Percentiles rank a stretch among this genome's conserved stretches.
phyloP scores from a whole-genome alignment of 768 basidiomycete genomes.

The Tricholoma sp. region DNA sequence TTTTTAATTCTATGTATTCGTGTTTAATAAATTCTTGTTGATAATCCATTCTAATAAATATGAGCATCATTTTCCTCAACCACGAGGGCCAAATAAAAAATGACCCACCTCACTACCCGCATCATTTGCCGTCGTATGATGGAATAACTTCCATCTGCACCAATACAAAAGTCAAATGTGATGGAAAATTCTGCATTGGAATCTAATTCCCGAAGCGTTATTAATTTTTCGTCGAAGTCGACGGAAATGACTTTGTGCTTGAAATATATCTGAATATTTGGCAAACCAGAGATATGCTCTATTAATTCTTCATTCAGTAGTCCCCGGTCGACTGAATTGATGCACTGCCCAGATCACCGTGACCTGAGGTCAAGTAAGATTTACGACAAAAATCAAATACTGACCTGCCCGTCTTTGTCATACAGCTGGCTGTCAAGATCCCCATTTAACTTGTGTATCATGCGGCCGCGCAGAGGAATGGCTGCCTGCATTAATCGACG shows the following conservation, averaged over 20 bases:
- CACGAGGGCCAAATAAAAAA: conserved; percentile 23
- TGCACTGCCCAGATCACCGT: conserved; percentile 54
- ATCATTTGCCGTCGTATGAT: conserved; percentile 91
- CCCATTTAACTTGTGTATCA: conserved; percentile 82
- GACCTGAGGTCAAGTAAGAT: conserved; percentile 16
- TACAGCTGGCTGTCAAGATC: conserved; percentile 79
- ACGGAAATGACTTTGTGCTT: conserved; percentile 71
- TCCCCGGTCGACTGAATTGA: conserved; percentile 89
- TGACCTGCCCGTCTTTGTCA: conserved; percentile 83
- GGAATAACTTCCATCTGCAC: conserved; percentile 93
- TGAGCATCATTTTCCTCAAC: conserved; percentile 15
- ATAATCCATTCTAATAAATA: conserved; percentile 76
- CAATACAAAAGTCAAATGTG: conserved; percentile 77
- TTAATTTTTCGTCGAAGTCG: conserved; percentile 64
- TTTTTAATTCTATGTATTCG: conserved; percentile 94
- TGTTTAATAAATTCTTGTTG: conserved; percentile 93
- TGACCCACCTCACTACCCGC: conserved; percentile 79
- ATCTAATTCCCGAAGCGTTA: conserved; percentile 46
- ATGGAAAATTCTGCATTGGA: conserved; percentile 39
- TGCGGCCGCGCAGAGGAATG: conserved; percentile 93
- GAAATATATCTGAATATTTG: conserved; percentile 69
- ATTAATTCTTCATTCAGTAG: conserved; percentile 85
- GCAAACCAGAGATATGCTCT: conserved; percentile 58
- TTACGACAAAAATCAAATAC: conserved; percentile 8
- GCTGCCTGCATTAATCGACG: conserved; percentile 68